Base-by-base conservation (phyloP, 2,329 filamentous ascomycete genomes). In the Zymoseptoria crescenta region DNA sequence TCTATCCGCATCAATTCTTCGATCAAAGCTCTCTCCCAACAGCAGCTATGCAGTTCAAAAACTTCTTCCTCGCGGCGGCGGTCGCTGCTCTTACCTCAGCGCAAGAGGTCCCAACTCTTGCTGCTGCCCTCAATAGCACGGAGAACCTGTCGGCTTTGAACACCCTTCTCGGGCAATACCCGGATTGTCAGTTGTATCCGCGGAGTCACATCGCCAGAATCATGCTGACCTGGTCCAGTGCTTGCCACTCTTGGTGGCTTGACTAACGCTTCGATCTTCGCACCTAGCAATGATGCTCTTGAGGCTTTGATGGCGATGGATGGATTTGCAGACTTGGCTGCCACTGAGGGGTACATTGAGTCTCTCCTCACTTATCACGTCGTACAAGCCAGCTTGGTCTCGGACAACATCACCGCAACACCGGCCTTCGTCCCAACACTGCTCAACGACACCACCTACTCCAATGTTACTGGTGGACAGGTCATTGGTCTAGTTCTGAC, bases 381-480 rank as follows among this genome's bases (percentile, higher is more conserved):
- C 20, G 70, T 86, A 7, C 79, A 81, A 58, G 83, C 82, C 45
- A 78, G 76, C 0, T 77, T 79, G 63, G 65, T 64, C 4, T 68
- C 72, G 3, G 72, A 78, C 57, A 73, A 68, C 50, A 75, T 76
- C 45, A 65, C 68, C 8, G 56, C 61, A 16, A 69, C 68, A n/a
- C 69, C 70, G 8, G 50, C 60, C 8, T 82, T 83, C 65, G 66
- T 77, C 1, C 76, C 76, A 13, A 80, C 79, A 2, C 68, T 80
- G 7, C 73, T 87, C 56, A 80, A 73, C 19, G 78, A 83, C 62
- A 55, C 74, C 21, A 73, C 75, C 0, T 87, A 80, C 68, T 75
- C 80, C 63, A 85, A 84, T 58, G 78, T 87, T 9, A 83, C 81
- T 2, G 81, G 79, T 35, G 83, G 83, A 1, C 85, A 87, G 68